Evolutionary conservation across 2,329 filamentous ascomycete species (phyloP).

Genomic region (Dothideomycetidae sp.): DNA sequence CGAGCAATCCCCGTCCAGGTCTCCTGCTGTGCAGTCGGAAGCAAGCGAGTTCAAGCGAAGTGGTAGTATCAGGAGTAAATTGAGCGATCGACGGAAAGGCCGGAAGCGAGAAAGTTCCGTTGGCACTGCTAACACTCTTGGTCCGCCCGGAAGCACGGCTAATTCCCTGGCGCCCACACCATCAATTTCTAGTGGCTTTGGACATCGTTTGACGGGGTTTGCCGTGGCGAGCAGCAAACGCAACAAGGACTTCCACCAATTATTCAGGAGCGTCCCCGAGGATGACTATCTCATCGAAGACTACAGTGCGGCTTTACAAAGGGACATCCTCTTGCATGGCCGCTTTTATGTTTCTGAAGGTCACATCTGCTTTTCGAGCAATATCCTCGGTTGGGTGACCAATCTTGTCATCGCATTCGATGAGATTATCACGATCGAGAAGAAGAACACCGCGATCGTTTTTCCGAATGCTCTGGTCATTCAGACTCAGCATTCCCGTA

Average conservation of each 20-base stretch:
- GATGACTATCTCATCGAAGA: constrained; percentile 98
- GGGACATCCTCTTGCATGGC: constrained; percentile 88
- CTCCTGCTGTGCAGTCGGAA: constrained; percentile 49
- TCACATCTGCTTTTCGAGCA: constrained; percentile 96
- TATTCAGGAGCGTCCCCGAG: constrained; percentile 94
- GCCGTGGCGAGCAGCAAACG: constrained; percentile 92
- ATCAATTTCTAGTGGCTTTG: constrained; percentile 33
- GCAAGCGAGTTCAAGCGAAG: constrained; percentile 38
- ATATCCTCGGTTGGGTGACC: constrained; percentile 95
- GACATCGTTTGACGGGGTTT: constrained; percentile 79
- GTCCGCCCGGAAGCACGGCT: constrained; percentile 56
- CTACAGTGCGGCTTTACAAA: constrained; percentile 90
- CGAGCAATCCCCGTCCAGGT: constrained; percentile 53
- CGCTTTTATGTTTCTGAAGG: constrained; percentile 93
- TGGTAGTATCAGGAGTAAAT: constrained; percentile 38
- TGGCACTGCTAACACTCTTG: constrained; percentile 50
- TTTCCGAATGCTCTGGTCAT: constrained; percentile 98
- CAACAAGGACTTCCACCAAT: constrained; percentile 82
- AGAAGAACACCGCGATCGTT: constrained; percentile 84
- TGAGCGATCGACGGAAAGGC: constrained; percentile 38
- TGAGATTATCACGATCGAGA: constrained; percentile 92
- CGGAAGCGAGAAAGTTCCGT: constrained; percentile 72
- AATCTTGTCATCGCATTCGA: constrained; percentile 97
- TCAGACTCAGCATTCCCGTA: constrained; percentile 84
- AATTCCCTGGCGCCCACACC: constrained; percentile 41